Evolutionary conservation across 768 basidiomycete species (phyloP).

Genomic region (Kwoniella botswanensis): DNA sequence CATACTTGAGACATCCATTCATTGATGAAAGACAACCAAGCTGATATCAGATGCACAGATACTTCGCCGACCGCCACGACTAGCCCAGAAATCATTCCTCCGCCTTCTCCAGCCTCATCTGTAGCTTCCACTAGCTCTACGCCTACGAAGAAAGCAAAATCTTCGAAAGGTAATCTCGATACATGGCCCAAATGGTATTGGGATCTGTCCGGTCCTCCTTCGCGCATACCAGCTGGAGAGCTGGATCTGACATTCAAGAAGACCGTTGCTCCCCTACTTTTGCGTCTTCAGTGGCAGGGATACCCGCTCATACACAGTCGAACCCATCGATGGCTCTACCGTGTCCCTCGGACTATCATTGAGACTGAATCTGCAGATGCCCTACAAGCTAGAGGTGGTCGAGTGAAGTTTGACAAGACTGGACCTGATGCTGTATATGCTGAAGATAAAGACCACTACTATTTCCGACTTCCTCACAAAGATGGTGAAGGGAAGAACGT

Average conservation of each 20-base stretch:
- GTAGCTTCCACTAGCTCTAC: neutral
- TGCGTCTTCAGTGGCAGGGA: slow-evolving; percentile 84
- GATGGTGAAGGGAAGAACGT: slow-evolving; percentile 94
- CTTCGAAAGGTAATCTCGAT: slow-evolving; percentile 26
- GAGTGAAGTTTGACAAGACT: slow-evolving; percentile 14
- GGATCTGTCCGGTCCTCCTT: slow-evolving; percentile 65
- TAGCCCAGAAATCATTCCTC: too few relatives aligned
- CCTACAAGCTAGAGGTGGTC: slow-evolving; percentile 14
- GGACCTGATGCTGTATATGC: slow-evolving; percentile 58
- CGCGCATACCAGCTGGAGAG: slow-evolving; percentile 61
- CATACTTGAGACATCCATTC: neutral
- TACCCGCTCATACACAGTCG: slow-evolving; percentile 84
- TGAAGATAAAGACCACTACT: slow-evolving; percentile 63
- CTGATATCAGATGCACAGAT: too few relatives aligned
- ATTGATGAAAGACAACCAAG: neutral
- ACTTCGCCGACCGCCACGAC: too few relatives aligned
- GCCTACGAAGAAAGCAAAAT: slow-evolving; percentile 9
- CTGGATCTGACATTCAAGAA: slow-evolving; percentile 85
- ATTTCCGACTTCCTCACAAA: slow-evolving; percentile 94
- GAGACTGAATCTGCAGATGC: slow-evolving; percentile 9
- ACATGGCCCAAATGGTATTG: slow-evolving; percentile 98
- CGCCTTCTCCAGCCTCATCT: neutral
- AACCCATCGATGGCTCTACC: slow-evolving; percentile 89
- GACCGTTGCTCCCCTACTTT: slow-evolving; percentile 78
- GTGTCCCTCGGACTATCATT: slow-evolving; percentile 63